phyloP scores from a whole-genome alignment of 345 rosid genomes.

The Abelmoschus esculentus region DNA sequence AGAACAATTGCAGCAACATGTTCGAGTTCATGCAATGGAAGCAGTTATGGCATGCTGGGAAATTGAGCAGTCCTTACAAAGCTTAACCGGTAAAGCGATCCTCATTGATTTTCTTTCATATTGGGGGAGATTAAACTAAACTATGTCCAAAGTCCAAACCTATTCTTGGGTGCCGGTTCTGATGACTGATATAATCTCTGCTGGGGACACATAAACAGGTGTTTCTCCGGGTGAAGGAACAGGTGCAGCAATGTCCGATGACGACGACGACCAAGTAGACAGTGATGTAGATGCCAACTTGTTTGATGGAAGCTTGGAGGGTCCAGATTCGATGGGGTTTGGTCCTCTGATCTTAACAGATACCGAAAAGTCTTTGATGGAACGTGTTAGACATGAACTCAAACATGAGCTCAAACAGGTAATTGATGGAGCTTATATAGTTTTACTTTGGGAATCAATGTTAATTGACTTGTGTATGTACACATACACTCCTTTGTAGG shows the following conservation, averaged over 20 bases:
- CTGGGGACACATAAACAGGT: conserved; percentile 35
- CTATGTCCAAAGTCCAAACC: not conserved
- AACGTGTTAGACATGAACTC: conserved; percentile 88
- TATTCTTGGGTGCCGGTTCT: conserved; percentile 3
- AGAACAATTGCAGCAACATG: conserved; percentile 97
- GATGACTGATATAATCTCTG: not conserved
- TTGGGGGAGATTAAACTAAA: not conserved
- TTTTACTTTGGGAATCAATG: not conserved
- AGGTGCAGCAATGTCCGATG: conserved; percentile 97
- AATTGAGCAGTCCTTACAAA: conserved; percentile 91
- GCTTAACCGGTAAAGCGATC: conserved; percentile 61
- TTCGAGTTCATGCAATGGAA: conserved; percentile 98
- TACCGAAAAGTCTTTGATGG: conserved; percentile 92
- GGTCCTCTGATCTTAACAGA: conserved; percentile 95
- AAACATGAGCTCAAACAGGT: conserved; percentile 97
- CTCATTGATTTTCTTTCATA: not conserved
- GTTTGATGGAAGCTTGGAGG: conserved; percentile 76
- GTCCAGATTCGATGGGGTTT: conserved; percentile 61
- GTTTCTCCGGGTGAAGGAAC: conserved; percentile 94
- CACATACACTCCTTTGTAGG: conserved; percentile 31
- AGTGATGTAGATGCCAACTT: conserved; percentile 74
- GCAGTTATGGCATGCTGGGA: conserved; percentile 99
- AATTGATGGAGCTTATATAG: not conserved
- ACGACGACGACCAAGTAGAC: conserved; percentile 88
- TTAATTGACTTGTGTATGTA: not conserved